A percentile compares a stretch with the other conserved stretches of the same genome.
Conservation (phyloP, 768 basidiomycete species). For the Agaricus subrufescens region DNA sequence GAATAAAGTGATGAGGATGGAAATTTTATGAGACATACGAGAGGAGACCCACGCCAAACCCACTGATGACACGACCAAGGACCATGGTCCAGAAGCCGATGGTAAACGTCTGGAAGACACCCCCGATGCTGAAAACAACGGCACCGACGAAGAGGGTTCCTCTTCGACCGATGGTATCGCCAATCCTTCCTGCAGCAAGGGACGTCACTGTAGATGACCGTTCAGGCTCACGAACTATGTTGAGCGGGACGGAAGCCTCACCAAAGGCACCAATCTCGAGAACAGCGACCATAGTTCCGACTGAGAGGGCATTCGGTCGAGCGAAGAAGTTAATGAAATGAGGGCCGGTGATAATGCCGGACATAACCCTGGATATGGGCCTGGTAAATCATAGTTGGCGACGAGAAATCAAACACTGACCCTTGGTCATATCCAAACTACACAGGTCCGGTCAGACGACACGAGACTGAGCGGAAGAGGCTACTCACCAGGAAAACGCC, state of each 20-base stretch:
- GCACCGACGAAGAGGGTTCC: constrained; percentile 74
- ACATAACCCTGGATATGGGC: constrained; percentile 55
- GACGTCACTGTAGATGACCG: constrained; percentile 54
- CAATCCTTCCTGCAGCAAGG: constrained; percentile 70
- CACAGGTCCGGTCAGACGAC: constrained; percentile 9
- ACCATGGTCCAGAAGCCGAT: constrained; percentile 68
- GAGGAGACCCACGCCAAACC: constrained; percentile 76
- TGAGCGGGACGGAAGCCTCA: constrained; percentile 22
- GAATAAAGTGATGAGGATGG: neutral
- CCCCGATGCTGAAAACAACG: constrained; percentile 70
- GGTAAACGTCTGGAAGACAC: constrained; percentile 70
- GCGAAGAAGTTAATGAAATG: constrained; percentile 75
- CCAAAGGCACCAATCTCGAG: constrained; percentile 84
- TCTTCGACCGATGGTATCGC: constrained; percentile 71
- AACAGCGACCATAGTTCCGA: constrained; percentile 90
- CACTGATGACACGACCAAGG: constrained; percentile 65
- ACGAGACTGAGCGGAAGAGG: neutral
- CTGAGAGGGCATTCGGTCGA: constrained; percentile 56
- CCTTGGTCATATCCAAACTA: constrained; percentile 81
- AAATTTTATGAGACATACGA: constrained; percentile 42
- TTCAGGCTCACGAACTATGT: neutral
- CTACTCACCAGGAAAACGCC: constrained; percentile 69
- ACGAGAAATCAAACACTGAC: constrained; percentile 27
- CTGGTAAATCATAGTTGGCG: constrained; percentile 6
- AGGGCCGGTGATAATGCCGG: constrained; percentile 82